Conservation (phyloP, 306 rosid genomes). For the Lathyrus oleraceus region DNA sequence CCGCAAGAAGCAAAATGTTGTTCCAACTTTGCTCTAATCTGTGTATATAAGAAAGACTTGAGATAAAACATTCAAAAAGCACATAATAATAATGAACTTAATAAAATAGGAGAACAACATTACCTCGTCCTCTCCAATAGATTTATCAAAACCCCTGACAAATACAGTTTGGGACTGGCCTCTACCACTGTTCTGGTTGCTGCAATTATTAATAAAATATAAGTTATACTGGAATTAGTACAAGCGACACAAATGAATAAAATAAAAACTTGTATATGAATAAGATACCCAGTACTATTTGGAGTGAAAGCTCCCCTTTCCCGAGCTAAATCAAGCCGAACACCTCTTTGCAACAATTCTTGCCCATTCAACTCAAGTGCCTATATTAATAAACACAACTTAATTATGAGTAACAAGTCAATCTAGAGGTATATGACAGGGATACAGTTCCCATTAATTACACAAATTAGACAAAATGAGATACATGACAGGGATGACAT, state of each 20-base stretch:
- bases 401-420: not conserved
- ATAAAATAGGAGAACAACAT: not conserved
- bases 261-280: not conserved
- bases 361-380: conserved; percentile 64
- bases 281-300: conserved; percentile 39
- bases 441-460: not conserved
- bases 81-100: not conserved
- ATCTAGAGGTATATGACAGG: not conserved
- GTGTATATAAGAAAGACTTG: not conserved
- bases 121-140: conserved; percentile 73
- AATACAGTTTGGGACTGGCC: conserved; percentile 49
- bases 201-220: conserved; percentile 31
- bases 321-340: conserved; percentile 71
- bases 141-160: conserved; percentile 70
- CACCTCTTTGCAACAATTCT: conserved; percentile 46
- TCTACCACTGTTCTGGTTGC: conserved; percentile 60
- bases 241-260: not conserved
- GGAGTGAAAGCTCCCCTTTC: conserved; percentile 77
- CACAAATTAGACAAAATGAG: not conserved
- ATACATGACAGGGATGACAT: no score
- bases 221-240: not conserved
- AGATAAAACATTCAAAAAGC: not conserved
- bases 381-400: conserved; percentile 29
- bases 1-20: conserved; percentile 70
- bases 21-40: conserved; percentile 57